A percentile compares a stretch with the other conserved stretches of the same genome.
phyloP scores from a whole-genome alignment of 78 protist genomes.

The Cavenderia fasciculata region DNA sequence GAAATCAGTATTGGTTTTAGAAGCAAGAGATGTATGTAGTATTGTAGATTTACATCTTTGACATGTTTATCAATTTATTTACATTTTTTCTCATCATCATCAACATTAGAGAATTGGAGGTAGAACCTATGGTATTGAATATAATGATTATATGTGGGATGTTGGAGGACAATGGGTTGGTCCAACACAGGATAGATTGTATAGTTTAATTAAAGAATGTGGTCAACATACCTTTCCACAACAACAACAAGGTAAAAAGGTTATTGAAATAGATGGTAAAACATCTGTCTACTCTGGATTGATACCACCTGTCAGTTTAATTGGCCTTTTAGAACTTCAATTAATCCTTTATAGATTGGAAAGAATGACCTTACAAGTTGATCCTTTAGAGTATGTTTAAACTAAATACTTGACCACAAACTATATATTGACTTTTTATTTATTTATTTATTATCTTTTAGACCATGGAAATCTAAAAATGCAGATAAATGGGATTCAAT shows the following conservation, averaged over 20 bases:
- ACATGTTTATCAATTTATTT: not conserved
- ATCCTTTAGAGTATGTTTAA: not conserved
- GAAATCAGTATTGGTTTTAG: not conserved
- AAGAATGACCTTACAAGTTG: not conserved
- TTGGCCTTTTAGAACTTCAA: not conserved
- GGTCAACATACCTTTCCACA: conserved; percentile 44
- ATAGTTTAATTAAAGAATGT: not conserved
- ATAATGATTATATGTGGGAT: conserved; percentile 38
- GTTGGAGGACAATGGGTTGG: conserved; percentile 73
- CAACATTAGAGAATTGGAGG: conserved; percentile 35
- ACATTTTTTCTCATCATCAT: not conserved
- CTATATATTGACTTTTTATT: too few species aligned
- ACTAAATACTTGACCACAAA: too few species aligned
- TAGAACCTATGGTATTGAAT: conserved; percentile 2
- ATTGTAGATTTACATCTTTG: not conserved
- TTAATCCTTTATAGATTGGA: not conserved
- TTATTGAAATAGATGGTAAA: not conserved
- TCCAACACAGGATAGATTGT: conserved; percentile 17
- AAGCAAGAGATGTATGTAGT: conserved; percentile 26
- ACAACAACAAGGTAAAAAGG: conserved; percentile 46
- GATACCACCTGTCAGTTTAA: not conserved
- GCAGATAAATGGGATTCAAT: conserved; percentile 8
- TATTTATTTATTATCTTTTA: too few species aligned
- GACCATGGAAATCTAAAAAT: not conserved
- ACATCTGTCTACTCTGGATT: not conserved